Evolutionary conservation across 179 eudicot genomes (phyloP), one percentile per base, ranked within the genome.

Genomic region (Monotropa hypopitys): DNA sequence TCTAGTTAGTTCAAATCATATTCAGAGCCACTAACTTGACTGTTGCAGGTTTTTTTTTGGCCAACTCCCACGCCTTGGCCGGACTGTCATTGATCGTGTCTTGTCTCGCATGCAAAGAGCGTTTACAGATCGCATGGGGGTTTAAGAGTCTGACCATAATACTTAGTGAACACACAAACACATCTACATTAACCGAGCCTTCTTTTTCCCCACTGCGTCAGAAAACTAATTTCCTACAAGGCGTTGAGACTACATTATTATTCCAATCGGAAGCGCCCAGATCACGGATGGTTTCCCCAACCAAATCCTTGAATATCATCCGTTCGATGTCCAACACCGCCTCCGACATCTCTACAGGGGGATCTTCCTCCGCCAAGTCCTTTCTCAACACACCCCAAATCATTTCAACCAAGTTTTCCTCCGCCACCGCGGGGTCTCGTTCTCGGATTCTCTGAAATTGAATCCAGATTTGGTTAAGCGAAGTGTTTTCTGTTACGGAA

Each of bases 251-350:
- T 35, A 40, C 59, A 21, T 71, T 79, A 21, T 71, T 79, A 85
- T 84, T 75, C 13, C 84, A 84, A 56, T 85, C 76, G 65, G 79
- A 28, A 7, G 65, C 67, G 1, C 88, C 92, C 26, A 91, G 89
- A 80, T 89, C 96, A 12, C 85, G 83, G 73, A 92, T 89, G 0
- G 88, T 83, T 70, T 92, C 97, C 7, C 89, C 85, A 30, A 92
- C 83, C 62, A 92, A 74, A 71, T 93, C 98, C 87, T 90, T 93
- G 78, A 87, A 93, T 81, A 93, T 85, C 49, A 88, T 33, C 81
- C 97, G 83, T 78, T 93, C 97, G 69, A 93, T 90, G 86, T 90
- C 89, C 77, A 93, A 67, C 18, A 89, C 88, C 4, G 85, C 86
- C 47, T 90, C 97, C 0, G 98, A 88, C 80, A 81, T 68, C 88